These are phyloP conservation scores for Pleurotus citrinopileatus DNA, from an alignment of 768 basidiomycete genomes.

Conservation along the genomic window DNA sequence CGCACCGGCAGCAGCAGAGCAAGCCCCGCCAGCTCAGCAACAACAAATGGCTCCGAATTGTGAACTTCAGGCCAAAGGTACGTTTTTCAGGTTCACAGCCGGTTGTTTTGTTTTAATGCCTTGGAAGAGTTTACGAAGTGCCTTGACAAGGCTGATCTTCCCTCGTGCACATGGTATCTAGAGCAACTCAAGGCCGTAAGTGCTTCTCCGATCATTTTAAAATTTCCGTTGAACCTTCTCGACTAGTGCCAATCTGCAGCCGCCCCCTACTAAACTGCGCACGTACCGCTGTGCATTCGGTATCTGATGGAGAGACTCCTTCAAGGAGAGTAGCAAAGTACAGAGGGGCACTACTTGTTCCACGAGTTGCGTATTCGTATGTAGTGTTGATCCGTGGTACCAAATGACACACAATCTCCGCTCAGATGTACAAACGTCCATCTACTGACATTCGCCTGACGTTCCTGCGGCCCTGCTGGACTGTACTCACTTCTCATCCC, in stretches of 20 bases:
- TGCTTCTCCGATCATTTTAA: slow-evolving; percentile 13
- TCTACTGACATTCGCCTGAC: not conserved
- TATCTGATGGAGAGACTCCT: no score
- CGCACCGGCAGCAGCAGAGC: slow-evolving; percentile 43
- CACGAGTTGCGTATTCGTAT: not conserved
- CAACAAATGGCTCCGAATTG: slow-evolving; percentile 56
- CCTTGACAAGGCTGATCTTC: slow-evolving; percentile 76
- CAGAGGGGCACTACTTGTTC: not conserved
- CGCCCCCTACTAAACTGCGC: slow-evolving; percentile 41
- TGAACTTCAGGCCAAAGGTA: slow-evolving; percentile 81
- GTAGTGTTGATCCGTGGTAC: not conserved
- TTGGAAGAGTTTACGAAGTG: slow-evolving; percentile 77
- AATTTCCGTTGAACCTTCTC: slow-evolving; percentile 12
- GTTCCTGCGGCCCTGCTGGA: not conserved
- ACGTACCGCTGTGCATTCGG: not conserved
- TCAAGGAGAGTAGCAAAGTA: no score
- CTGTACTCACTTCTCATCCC: not conserved
- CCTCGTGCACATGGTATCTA: slow-evolving; percentile 82
- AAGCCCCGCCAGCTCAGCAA: slow-evolving; percentile 47
- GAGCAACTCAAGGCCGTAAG: slow-evolving; percentile 86
- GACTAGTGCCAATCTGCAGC: slow-evolving; percentile 75
- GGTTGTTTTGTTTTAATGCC: slow-evolving; percentile 1
- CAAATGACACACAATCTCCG: not conserved
- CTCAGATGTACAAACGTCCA: not conserved
- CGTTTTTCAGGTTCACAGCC: slow-evolving; percentile 11